phyloP scores from a whole-genome alignment of 1,284 basidiomycete species.

The Cystobasidium slooffiae region DNA sequence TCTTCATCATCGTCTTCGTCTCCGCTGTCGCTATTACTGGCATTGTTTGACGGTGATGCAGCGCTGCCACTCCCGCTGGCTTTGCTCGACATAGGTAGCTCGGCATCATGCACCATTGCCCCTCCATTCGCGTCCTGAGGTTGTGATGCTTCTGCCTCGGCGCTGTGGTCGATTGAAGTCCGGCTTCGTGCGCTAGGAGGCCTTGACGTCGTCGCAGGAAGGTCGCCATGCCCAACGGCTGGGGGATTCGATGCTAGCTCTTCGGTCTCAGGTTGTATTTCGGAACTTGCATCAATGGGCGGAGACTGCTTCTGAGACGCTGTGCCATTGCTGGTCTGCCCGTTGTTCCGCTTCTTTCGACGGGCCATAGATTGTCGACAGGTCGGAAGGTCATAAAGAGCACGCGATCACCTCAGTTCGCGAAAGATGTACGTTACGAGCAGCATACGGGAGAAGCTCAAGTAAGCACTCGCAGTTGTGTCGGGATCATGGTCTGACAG shows the following conservation, averaged over 20 bases:
- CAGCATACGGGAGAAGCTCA: no score
- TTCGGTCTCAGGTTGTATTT: background rate
- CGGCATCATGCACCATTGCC: background rate
- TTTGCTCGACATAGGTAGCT: background rate
- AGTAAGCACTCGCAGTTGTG: no score
- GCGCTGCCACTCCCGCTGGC: conserved; percentile 6
- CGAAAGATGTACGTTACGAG: no score
- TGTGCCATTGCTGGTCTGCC: conserved; percentile 8
- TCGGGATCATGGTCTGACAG: no score
- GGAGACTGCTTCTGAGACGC: background rate
- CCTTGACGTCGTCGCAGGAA: conserved; percentile 2
- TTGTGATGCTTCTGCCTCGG: background rate
- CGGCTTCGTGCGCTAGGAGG: background rate
- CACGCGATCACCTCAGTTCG: background rate
- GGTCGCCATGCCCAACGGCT: background rate
- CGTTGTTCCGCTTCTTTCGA: conserved; percentile 6
- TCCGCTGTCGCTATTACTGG: conserved; percentile 22
- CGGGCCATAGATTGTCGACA: conserved; percentile 2
- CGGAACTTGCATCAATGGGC: background rate
- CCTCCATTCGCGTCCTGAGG: background rate
- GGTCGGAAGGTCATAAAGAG: background rate
- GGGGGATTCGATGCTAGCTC: background rate
- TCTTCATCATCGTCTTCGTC: conserved; percentile 45
- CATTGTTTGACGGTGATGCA: background rate
- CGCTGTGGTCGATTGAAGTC: background rate